A percentile compares a stretch with the other conserved stretches of the same genome.
phyloP scores from a whole-genome alignment of 805 yeast species.

The Wickerhamomyces mucosus region DNA sequence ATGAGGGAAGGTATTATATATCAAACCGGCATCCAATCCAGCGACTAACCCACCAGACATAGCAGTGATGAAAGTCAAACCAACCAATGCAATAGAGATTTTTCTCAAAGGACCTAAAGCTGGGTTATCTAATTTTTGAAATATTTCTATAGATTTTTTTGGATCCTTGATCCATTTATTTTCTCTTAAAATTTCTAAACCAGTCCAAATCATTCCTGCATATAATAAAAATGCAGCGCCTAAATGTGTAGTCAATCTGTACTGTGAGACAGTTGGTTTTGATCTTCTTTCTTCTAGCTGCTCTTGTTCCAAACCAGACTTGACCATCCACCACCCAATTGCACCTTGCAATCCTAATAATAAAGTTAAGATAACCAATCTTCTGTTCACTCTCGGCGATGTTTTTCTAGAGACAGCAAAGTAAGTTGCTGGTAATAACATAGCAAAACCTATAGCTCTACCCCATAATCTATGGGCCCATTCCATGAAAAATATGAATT shows the following conservation, averaged over 20 bases:
- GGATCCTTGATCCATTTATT: conserved; percentile 62
- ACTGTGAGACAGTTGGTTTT: conserved; percentile 96
- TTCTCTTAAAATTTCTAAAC: conserved; percentile 74
- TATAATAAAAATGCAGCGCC: conserved; percentile 88
- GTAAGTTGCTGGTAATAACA: conserved; percentile 78
- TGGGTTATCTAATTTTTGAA: conserved; percentile 55
- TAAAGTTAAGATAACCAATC: conserved; percentile 63
- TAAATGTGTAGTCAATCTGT: conserved; percentile 85
- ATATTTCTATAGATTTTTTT: conserved; percentile 37
- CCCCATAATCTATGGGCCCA: conserved; percentile 96
- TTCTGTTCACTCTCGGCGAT: conserved; percentile 53
- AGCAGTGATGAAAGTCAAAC: conserved; percentile 76
- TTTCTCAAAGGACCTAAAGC: conserved; percentile 48
- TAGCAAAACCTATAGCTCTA: conserved; percentile 75
- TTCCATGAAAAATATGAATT: conserved; percentile 93
- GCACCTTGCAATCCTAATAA: conserved; percentile 89
- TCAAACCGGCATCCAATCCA: conserved; percentile 94
- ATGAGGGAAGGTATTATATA: conserved; percentile 91
- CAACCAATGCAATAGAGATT: conserved; percentile 46
- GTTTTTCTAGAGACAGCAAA: conserved; percentile 61
- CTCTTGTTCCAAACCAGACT: conserved; percentile 81
- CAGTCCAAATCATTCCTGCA: conserved; percentile 85
- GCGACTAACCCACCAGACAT: conserved; percentile 98
- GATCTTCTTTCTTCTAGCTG: conserved; percentile 71
- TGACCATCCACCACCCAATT: conserved; percentile 99